Percentiles rank a stretch among this genome's conserved stretches.
Evolutionary conservation across 257 asterid genomes (phyloP).

Genomic region (Primulina huaijiensis): DNA sequence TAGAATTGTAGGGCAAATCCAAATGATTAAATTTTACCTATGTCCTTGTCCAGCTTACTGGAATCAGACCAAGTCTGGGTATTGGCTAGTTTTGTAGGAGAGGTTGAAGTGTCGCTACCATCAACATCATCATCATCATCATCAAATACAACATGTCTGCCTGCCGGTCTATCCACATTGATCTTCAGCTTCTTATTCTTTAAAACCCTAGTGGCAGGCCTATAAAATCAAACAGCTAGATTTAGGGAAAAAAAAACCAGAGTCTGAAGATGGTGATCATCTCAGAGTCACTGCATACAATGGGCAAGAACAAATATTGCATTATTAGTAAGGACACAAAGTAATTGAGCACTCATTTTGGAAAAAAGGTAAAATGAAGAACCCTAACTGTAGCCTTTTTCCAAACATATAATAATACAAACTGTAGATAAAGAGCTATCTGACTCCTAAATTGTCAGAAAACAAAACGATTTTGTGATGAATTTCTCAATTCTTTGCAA

Average conservation of each 20-base stretch:
- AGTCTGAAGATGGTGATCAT: neutral
- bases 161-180: constrained; percentile 80
- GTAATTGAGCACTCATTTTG: neutral
- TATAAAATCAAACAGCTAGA: constrained; percentile 19
- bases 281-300: neutral
- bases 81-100: constrained; percentile 72
- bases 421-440: neutral
- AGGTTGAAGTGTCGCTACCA: constrained; percentile 79
- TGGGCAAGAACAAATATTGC: neutral
- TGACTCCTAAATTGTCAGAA: neutral
- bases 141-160: constrained; percentile 90
- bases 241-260: neutral
- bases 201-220: constrained; percentile 61
- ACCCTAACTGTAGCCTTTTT: neutral
- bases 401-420: neutral
- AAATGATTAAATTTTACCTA: constrained; percentile 42
- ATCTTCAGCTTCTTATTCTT: constrained; percentile 96
- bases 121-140: constrained; percentile 41
- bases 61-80: constrained; percentile 36
- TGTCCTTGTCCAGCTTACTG: constrained; percentile 58
- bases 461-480: neutral
- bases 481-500: neutral
- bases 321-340: neutral
- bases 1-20: neutral
- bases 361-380: neutral